Base-by-base conservation (phyloP, 768 basidiomycete genomes). In the Collybia sordida region DNA sequence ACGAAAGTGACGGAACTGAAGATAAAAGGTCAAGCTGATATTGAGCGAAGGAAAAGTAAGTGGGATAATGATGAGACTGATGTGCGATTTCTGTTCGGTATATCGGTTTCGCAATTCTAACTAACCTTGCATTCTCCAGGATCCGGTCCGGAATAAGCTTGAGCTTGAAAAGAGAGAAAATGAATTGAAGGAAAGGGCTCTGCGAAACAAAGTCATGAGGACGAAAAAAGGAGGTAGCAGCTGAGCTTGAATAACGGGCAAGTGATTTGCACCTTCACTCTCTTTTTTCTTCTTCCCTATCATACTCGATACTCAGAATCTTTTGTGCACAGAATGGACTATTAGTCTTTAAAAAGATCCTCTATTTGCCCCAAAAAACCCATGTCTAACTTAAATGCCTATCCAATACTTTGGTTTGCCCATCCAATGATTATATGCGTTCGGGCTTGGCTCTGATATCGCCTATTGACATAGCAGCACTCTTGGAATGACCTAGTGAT, bases 141-240 rank as follows among this genome's bases (percentile, higher is more conserved):
- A 41, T 37, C 42, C 27, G 11, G 61, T 55, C 27, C 38, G 43
- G 9, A 49, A 49, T 21, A 71, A 59, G 46, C 60, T 61, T 19
- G 88, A 88, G 28, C 70, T 93, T 39, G 81, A 82, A 58, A 80
- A 72, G 56, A 68, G 86, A 50, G 90, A 93, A 61, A 90, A 79
- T 54, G 90, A 93, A 60, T 62, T 92, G 52, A 92, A 90, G 63
- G 90, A 93, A 58, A 81, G 72, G 62, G 88, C 90, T 12, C 65
- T 93, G 62, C 79, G 90, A 60, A 91, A 92, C 61, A 93, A 93
- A 63, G 90, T 93, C 46, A 68, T 79, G 61, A 75, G 85, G 61
- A 87, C 85, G 24, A 73, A 88, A 56, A 89, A 86, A 63, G 70
- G 61, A 28, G 67, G 57, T 42, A 59, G 39, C 47, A 53, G 59